phyloP scores from a whole-genome alignment of 345 rosid species.

The Trapa bicornis region DNA sequence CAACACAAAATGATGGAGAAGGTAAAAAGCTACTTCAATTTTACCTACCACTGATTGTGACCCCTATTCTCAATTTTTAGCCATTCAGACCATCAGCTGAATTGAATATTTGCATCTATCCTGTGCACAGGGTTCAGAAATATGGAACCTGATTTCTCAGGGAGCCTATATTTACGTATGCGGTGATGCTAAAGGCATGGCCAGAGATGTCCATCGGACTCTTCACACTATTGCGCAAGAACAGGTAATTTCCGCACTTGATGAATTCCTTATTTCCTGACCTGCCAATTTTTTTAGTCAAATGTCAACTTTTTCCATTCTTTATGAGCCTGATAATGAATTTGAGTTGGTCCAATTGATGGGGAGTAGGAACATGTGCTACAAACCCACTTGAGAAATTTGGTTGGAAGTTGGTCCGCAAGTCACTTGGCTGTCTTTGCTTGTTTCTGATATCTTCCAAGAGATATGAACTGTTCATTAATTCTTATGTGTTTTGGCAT shows the following conservation, averaged over 20 bases:
- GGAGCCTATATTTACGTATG: constrained; percentile 90
- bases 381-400: neutral
- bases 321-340: neutral
- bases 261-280: neutral
- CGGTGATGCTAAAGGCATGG: constrained; percentile 99
- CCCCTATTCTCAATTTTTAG: neutral
- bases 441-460: neutral
- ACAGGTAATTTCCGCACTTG: constrained; percentile 39
- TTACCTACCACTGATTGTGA: constrained; percentile 6
- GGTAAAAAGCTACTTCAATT: constrained; percentile 17
- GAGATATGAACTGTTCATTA: neutral
- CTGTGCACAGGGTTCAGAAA: constrained; percentile 48
- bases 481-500: neutral
- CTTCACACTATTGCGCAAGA: constrained; percentile 77
- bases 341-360: neutral
- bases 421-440: neutral
- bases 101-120: neutral
- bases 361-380: neutral
- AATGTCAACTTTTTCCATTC: neutral
- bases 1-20: constrained; percentile 87
- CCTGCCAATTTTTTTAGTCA: neutral
- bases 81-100: neutral
- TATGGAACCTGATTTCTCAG: constrained; percentile 62
- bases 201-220: constrained; percentile 82
- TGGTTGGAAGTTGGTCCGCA: neutral